Evolutionary conservation across 1,284 basidiomycete species (phyloP).

Genomic region (Ganoderma sp.): DNA sequence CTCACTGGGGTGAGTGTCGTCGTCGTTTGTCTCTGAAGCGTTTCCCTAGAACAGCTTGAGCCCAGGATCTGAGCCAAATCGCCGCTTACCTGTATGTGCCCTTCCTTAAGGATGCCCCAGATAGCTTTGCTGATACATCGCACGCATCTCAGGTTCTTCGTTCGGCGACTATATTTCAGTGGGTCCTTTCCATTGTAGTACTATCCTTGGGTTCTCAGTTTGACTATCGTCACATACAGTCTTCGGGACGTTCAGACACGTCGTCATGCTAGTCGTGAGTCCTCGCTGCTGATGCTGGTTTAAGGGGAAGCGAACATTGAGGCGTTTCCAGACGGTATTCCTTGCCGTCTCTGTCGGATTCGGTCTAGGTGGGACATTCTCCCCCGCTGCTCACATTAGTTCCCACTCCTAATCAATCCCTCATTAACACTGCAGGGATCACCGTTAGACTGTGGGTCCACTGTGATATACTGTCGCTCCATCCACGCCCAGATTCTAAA

Average conservation of each 20-base stretch:
- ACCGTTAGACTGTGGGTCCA: background rate
- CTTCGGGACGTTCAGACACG: background rate
- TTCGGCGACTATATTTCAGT: background rate
- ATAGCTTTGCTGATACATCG: background rate
- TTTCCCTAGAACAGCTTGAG: background rate
- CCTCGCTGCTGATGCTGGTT: background rate
- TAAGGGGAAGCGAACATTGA: background rate
- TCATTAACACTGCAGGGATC: background rate
- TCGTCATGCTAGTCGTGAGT: background rate
- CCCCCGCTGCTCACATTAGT: background rate
- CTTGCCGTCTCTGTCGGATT: background rate
- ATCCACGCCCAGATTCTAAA: too few relatives aligned
- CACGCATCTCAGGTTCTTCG: slow-evolving; percentile 3
- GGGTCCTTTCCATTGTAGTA: background rate
- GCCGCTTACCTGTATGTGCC: background rate
- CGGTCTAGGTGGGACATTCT: background rate
- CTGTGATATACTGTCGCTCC: too few relatives aligned
- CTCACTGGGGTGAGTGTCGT: background rate
- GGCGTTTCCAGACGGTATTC: background rate
- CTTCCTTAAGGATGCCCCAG: background rate
- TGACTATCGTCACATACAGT: background rate
- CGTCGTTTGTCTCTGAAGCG: background rate
- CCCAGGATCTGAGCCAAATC: background rate
- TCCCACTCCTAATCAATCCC: background rate
- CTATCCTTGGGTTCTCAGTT: too few relatives aligned